Evolutionary conservation across 192 early-diverging fungal genomes (phyloP), one percentile per base, ranked within the genome.

Genomic region (Phlyctochytrium bullatum): DNA sequence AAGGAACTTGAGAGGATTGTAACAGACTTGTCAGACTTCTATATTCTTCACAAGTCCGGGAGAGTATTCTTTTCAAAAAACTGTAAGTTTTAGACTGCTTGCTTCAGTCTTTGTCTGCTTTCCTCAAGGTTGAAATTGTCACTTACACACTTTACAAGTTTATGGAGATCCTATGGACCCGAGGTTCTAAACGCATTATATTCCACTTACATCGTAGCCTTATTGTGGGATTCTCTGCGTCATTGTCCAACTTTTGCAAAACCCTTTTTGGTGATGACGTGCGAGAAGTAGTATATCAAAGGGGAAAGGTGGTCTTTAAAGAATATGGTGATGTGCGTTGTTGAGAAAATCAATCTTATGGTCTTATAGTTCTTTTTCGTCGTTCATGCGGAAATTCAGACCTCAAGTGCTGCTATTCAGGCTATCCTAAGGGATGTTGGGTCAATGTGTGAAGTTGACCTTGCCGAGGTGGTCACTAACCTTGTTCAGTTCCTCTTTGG

Each of bases 201-300:
- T 6, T 20, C 34, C 24, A 14, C 66, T 56, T 0, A 51, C 17
- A 64, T 16, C 6, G 23, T 24, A 82, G 78, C 59, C 59, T 87
- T 12, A 73, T 84, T 0, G 67, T 87, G n/a, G 86, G 82, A n/a
- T 87, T 87, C 65, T 77, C 85, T 12, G 80, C 84, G 2, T 87
- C 85, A 0, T 65, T 84, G 0, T 80, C 84, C 3, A 86, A 87
- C 65, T 87, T 87, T 63, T 80, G 77, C 56, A 67, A 71, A 27
- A 79, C 83, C 27, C 67, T 87, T 31, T 67, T 87, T 29, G 80
- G 79, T 14, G 86, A 87, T 62, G 78, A 85, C 30, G 73, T 87
- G 29, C 72, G 72, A 29, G 85, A 87, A 66, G 76, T 87, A 27
- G 63, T 81, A 14, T 78, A 82, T 2, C 30, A 70, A 17, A 76